Conservation (phyloP, 108 stramenopile genomes). For the Cyclotella kingstonii region DNA sequence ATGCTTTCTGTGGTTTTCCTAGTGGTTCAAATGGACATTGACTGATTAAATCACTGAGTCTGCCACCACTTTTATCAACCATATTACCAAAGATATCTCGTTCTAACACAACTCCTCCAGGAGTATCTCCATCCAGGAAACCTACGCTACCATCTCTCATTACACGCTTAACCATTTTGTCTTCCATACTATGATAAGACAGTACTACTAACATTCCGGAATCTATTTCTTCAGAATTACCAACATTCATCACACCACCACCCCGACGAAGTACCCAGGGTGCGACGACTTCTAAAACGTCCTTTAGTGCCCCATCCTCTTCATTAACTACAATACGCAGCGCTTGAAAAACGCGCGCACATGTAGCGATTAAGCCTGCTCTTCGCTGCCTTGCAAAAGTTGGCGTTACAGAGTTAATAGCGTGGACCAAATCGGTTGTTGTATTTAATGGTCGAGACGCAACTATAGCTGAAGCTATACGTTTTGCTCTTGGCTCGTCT, state of each 20-base stretch:
- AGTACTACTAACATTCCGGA: constrained; percentile 67
- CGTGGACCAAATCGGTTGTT: constrained; percentile 74
- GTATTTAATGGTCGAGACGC: constrained; percentile 68
- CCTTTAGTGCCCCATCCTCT: constrained; percentile 72
- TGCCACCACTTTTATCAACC: constrained; percentile 25
- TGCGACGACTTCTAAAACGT: constrained; percentile 64
- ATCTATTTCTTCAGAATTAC: constrained; percentile 7
- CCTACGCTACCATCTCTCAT: constrained; percentile 75
- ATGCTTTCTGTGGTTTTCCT: constrained; percentile 67
- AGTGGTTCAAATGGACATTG: constrained; percentile 65
- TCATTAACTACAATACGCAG: constrained; percentile 91
- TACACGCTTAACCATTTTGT: constrained; percentile 82
- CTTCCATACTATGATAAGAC: constrained; percentile 95
- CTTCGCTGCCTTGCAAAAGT: constrained; percentile 69
- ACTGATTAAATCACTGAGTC: constrained; percentile 2
- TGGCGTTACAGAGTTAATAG: constrained; percentile 74
- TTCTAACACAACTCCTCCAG: constrained; percentile 28
- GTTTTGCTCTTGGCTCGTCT: constrained; percentile 78
- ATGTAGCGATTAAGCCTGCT: constrained; percentile 77
- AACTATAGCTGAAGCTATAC: constrained; percentile 76
- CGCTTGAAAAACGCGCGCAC: constrained; percentile 86
- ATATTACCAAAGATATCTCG: constrained; percentile 81
- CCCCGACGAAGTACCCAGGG: constrained; percentile 56
- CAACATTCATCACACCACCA: constrained; percentile 37
- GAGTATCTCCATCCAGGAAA: constrained; percentile 6